Conservation (phyloP, 768 basidiomycete species). For the Termitomyces sp. region DNA sequence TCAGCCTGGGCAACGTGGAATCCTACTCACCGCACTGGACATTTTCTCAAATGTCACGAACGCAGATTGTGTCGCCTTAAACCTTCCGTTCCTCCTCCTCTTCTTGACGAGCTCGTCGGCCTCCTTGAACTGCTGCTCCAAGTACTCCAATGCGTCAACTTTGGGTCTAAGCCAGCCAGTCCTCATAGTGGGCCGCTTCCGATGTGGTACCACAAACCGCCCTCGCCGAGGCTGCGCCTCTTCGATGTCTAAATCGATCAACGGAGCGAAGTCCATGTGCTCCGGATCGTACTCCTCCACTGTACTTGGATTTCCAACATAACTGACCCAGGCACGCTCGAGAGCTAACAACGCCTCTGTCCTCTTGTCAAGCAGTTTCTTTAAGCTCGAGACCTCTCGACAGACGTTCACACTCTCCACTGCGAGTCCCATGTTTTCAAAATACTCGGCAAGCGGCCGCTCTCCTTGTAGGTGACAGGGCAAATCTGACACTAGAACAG, state of each 20-base stretch:
- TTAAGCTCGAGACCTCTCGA: conserved; percentile 74
- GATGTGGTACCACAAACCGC: conserved; percentile 69
- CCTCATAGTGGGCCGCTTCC: conserved; percentile 71
- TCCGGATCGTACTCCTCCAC: conserved; percentile 81
- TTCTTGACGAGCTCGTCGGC: conserved; percentile 83
- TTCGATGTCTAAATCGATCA: conserved; percentile 49
- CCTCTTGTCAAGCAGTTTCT: conserved; percentile 68
- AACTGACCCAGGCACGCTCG: conserved; percentile 84
- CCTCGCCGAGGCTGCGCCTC: conserved; percentile 46
- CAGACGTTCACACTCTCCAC: conserved; percentile 94
- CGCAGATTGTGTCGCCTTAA: conserved; percentile 78
- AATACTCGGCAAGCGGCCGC: conserved; percentile 85
- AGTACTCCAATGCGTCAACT: conserved; percentile 88
- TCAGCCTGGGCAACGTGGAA: not conserved
- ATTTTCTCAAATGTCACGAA: conserved; percentile 98
- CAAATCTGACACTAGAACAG: conserved; percentile 82
- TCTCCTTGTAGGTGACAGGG: conserved; percentile 86
- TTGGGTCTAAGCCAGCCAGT: conserved; percentile 70
- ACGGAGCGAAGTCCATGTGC: conserved; percentile 40
- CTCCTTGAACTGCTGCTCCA: conserved; percentile 74
- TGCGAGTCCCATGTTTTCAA: conserved; percentile 80
- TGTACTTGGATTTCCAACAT: conserved; percentile 91
- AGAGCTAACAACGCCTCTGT: conserved; percentile 78
- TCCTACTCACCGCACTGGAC: conserved; percentile 75
- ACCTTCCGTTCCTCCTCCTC: conserved; percentile 66